phyloP scores from a whole-genome alignment of 345 rosid genomes.

The Aegle marmelos region DNA sequence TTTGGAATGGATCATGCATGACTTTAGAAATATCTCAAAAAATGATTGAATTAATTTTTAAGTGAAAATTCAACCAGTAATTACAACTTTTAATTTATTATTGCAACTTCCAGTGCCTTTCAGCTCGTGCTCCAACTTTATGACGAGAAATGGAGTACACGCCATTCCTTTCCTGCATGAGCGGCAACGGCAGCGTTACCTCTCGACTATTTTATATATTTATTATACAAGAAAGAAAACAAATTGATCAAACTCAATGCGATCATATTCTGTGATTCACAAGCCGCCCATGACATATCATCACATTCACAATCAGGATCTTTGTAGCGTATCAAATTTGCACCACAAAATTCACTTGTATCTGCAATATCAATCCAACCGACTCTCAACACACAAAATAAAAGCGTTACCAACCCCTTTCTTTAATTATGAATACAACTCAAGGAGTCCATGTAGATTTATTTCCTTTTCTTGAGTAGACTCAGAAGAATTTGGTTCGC shows the following conservation, averaged over 20 bases:
- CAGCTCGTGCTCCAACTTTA: neutral
- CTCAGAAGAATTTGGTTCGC: neutral
- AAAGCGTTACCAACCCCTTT: constrained; percentile 6
- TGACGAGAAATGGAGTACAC: neutral
- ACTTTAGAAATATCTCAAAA: neutral
- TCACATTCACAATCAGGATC: neutral
- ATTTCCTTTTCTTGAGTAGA: neutral
- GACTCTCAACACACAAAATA: neutral
- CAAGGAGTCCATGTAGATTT: neutral
- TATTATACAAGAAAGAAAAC: constrained; percentile 10
- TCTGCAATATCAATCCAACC: constrained; percentile 8
- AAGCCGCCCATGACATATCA: constrained; percentile 22
- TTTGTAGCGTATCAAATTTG: constrained; percentile 8
- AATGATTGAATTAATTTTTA: neutral
- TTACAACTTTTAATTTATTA: constrained; percentile 1
- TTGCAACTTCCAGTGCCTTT: neutral
- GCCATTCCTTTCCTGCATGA: constrained; percentile 22
- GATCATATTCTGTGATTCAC: constrained; percentile 27
- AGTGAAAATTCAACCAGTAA: neutral
- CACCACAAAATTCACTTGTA: constrained; percentile 18
- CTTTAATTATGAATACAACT: neutral
- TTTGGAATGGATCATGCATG: neutral
- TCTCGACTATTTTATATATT: neutral
- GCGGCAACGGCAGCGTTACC: constrained; percentile 13
- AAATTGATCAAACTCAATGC: neutral